Percentiles rank a stretch among this genome's conserved stretches.
These are phyloP conservation scores for Dothideomycetes sp. DNA, from an alignment of 2,329 filamentous ascomycete genomes.

Conservation along the genomic window DNA sequence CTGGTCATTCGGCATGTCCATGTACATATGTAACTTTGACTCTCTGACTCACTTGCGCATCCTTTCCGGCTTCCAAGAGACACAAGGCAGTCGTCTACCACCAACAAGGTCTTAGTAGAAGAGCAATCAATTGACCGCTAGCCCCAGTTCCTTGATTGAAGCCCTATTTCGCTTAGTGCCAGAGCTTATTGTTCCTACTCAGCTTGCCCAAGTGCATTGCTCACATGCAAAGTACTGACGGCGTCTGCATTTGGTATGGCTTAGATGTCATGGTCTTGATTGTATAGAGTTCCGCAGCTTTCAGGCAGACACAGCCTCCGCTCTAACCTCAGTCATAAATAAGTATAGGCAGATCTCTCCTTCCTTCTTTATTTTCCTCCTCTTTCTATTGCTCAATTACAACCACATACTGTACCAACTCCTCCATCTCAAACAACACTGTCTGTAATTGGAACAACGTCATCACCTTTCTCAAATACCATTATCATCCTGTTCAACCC, in stretches of 20 bases:
- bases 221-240: no score
- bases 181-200: no score
- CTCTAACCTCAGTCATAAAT: not conserved
- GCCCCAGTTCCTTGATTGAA: no score
- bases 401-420: not conserved
- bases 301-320: constrained; percentile 10
- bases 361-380: not conserved
- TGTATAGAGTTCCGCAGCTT: constrained; percentile 1
- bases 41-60: constrained; percentile 6
- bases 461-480: not conserved
- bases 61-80: not conserved
- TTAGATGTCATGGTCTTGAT: constrained; percentile 1
- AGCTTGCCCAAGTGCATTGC: no score
- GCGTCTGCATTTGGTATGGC: constrained; percentile 7
- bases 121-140: no score
- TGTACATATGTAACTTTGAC: constrained; percentile 4
- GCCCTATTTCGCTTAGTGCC: no score
- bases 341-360: constrained; percentile 6
- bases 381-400: not conserved
- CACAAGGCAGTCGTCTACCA: constrained; percentile 4
- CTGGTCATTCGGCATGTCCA: constrained; percentile 4
- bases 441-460: no score
- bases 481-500: not conserved
- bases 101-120: no score
- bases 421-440: no score